Evolutionary conservation across 805 yeast species (phyloP).

Genomic region (Metschnikowia sp.): DNA sequence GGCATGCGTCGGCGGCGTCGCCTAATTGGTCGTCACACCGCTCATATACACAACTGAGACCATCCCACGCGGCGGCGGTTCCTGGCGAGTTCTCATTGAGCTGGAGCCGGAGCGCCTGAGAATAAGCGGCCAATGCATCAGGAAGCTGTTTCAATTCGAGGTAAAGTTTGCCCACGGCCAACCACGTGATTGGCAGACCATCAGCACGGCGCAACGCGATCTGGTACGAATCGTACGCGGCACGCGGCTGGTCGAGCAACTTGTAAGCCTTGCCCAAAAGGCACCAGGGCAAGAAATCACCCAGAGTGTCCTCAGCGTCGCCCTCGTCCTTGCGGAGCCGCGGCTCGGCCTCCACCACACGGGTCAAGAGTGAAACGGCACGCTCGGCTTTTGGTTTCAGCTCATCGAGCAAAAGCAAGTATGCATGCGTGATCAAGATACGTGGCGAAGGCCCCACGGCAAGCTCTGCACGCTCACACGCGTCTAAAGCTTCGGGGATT

Average conservation of each 20-base stretch:
- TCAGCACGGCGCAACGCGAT: slow-evolving; percentile 52
- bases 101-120: slow-evolving; percentile 57
- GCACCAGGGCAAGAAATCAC: slow-evolving; percentile 59
- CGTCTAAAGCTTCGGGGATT: slow-evolving; percentile 45
- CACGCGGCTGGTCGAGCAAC: slow-evolving; percentile 42
- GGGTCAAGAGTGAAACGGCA: slow-evolving; percentile 19
- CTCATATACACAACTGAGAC: slow-evolving; percentile 58
- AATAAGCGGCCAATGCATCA: slow-evolving; percentile 65
- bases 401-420: slow-evolving; percentile 39
- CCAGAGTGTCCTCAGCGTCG: slow-evolving; percentile 20
- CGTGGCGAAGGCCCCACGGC: slow-evolving; percentile 45
- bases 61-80: slow-evolving; percentile 64
- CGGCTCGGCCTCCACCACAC: slow-evolving; percentile 20
- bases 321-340: slow-evolving; percentile 11
- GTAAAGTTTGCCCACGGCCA: slow-evolving; percentile 61
- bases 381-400: slow-evolving; percentile 15
- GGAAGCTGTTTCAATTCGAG: slow-evolving; percentile 56
- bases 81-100: slow-evolving; percentile 45
- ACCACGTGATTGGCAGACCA: slow-evolving; percentile 59
- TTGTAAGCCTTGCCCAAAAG: slow-evolving; percentile 53
- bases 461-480: slow-evolving; percentile 47
- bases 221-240: slow-evolving; percentile 55
- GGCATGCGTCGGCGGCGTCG: slow-evolving; percentile 61
- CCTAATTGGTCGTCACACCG: slow-evolving; percentile 57
- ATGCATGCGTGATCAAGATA: slow-evolving; percentile 47